phyloP scores from a whole-genome alignment of 1,284 basidiomycete genomes.

The Fistulinella cinereoalba region DNA sequence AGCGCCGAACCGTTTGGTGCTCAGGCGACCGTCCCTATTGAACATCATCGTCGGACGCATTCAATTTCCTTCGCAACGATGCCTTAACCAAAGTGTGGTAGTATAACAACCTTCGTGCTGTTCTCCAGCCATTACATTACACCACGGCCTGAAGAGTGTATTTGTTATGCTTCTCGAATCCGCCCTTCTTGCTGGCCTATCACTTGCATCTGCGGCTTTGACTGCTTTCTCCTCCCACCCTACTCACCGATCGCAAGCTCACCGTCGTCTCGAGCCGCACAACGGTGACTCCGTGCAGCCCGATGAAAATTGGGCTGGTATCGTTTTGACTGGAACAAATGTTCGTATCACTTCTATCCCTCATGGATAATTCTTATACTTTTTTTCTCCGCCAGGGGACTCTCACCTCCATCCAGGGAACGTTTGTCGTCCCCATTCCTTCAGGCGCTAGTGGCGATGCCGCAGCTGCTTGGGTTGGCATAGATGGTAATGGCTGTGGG shows the following conservation, averaged over 20 bases:
- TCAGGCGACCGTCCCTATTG: too few species aligned
- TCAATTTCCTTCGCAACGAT: too few species aligned
- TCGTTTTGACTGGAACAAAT: neutral
- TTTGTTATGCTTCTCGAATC: neutral
- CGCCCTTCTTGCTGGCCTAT: neutral
- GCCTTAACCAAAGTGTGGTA: too few species aligned
- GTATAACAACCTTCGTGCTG: too few species aligned
- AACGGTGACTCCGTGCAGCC: neutral
- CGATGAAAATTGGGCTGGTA: neutral
- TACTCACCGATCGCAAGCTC: neutral
- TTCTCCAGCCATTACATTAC: too few species aligned
- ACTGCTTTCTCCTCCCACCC: neutral
- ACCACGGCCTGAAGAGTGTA: too few species aligned
- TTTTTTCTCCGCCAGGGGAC: neutral
- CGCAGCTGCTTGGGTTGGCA: neutral
- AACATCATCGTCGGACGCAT: too few species aligned
- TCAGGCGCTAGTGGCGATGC: neutral
- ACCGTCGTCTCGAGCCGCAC: neutral
- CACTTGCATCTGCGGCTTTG: neutral
- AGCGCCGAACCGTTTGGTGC: too few species aligned
- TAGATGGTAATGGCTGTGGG: neutral
- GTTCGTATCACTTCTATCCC: neutral
- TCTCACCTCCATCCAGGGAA: neutral
- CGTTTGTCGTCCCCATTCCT: neutral
- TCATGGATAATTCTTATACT: neutral